Percentiles rank a stretch among this genome's conserved stretches.
Conservation (phyloP, 2,329 filamentous ascomycete species). For the Simplicillium sp. region DNA sequence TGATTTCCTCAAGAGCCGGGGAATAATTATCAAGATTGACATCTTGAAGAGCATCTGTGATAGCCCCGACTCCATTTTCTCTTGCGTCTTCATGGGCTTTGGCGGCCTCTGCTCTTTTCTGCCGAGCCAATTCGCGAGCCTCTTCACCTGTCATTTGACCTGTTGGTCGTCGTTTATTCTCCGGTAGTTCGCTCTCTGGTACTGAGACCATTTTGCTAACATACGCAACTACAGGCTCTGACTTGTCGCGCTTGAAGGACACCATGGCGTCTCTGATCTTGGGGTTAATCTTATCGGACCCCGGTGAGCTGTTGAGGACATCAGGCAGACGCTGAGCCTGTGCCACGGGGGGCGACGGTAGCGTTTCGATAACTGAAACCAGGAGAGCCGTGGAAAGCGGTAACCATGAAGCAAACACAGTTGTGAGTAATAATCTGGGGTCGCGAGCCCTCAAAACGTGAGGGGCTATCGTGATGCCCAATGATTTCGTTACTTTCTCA, state of each 20-base stretch:
- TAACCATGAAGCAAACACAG: constrained; percentile 83
- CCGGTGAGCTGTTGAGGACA: constrained; percentile 72
- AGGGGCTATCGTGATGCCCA: constrained; percentile 74
- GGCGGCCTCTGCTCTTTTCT: constrained; percentile 83
- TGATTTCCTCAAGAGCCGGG: constrained; percentile 41
- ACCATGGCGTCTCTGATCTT: constrained; percentile 72
- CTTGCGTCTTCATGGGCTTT: constrained; percentile 57
- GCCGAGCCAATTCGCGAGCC: constrained; percentile 75
- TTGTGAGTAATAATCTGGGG: constrained; percentile 70
- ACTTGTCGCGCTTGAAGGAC: constrained; percentile 59
- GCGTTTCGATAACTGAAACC: constrained; percentile 86
- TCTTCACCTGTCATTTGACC: constrained; percentile 79
- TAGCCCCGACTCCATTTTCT: constrained; percentile 39
- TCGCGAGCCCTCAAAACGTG: constrained; percentile 80
- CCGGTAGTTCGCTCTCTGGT: constrained; percentile 81
- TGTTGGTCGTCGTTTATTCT: constrained; percentile 64
- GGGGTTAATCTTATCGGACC: constrained; percentile 58
- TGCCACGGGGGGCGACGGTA: constrained; percentile 74
- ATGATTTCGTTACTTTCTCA: constrained; percentile 90
- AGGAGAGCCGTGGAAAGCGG: constrained; percentile 86
- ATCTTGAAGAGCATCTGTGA: constrained; percentile 52
- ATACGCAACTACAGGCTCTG: constrained; percentile 80
- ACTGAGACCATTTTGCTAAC: constrained; percentile 98
- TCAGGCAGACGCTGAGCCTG: constrained; percentile 74
- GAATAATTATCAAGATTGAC: constrained; percentile 47